These are phyloP conservation scores for Phoma herbarum DNA, from an alignment of 2,329 filamentous ascomycete genomes.

Conservation along the genomic window DNA sequence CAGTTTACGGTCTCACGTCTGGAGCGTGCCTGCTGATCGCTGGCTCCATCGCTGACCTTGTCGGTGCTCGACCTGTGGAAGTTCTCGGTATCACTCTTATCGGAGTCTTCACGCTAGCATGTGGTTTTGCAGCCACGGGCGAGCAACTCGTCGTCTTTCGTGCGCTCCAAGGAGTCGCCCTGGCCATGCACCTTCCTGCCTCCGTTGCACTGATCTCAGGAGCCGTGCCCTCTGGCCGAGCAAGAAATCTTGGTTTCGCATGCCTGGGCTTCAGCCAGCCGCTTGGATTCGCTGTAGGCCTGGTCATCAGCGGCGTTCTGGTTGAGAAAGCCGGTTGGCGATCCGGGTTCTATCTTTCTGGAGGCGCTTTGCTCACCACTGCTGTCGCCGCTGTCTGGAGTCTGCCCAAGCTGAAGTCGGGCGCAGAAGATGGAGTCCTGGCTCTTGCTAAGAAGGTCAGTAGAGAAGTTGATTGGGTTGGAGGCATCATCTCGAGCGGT, in stretches of 20 bases:
- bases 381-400: conserved; percentile 46
- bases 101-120: conserved; percentile 56
- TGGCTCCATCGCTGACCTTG: conserved; percentile 61
- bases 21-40: conserved; percentile 60
- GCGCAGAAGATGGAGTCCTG: conserved; percentile 1
- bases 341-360: conserved; percentile 56
- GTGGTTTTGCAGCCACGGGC: conserved; percentile 57
- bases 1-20: conserved; percentile 53
- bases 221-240: conserved; percentile 35
- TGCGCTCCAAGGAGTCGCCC: conserved; percentile 58
- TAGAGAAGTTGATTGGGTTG: conserved; percentile 43
- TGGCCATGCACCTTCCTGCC: conserved; percentile 59
- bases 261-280: conserved; percentile 59
- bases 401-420: conserved; percentile 31
- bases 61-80: conserved; percentile 58
- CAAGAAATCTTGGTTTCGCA: conserved; percentile 46
- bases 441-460: conserved; percentile 24
- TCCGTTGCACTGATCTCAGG: conserved; percentile 57
- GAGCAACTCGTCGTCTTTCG: conserved; percentile 55
- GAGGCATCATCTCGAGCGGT: conserved; percentile 36
- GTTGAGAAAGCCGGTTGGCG: conserved; percentile 60
- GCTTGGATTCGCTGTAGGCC: conserved; percentile 61
- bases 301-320: conserved; percentile 61
- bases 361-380: conserved; percentile 44
- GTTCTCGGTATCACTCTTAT: conserved; percentile 55